Evolutionary conservation across 2,329 filamentous ascomycete species (phyloP), one percentile per base, ranked within the genome.

Genomic region (Cordyceps farinosa): DNA sequence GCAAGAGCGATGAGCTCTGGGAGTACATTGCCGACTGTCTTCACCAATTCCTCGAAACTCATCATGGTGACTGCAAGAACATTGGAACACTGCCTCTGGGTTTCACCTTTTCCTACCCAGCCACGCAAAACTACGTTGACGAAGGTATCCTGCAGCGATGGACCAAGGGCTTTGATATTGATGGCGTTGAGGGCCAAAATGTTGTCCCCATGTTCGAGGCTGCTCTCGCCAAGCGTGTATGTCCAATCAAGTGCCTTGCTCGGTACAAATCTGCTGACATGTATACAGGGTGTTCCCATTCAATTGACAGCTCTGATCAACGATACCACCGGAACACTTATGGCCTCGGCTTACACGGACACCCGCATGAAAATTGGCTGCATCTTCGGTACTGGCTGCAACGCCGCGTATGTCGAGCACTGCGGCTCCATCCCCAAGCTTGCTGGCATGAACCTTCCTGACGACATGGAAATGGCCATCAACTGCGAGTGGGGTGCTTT

Each of bases 401-500:
- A 99, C 72, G 95, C 94, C 47, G 95, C 95, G 45, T 99, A 99
- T 80, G 96, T 99, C 90, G 95, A 99, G 78, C 79, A 96, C 72
- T 91, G 87, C 67, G 92, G 92, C 67, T 91, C 89, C 13, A 92
- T 99, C 67, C 94, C 93, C 67, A 99, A 99, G 83, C 86, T 99
- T 61, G 91, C 90, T 11, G 87, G 97, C 79, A 85, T 96, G 82
- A 95, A 96, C 71, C 85, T 98, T 44, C 90, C 92, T 56, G 82
- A 91, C 0, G 88, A 95, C 66, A 87, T 87, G 65, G 92, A 89
- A 53, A 96, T 97, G 83, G 92, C 92, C 59, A 97, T 98, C 80
- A 97, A 97, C 82, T 97, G 93, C 80, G 94, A 98, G 77, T 97
- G 93, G 85, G 94, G 94, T 68, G 93, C 94, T 40, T 97, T 98